Conservation (phyloP, 1,139 yeast species). For the Protomyces lactucae-debilis region DNA sequence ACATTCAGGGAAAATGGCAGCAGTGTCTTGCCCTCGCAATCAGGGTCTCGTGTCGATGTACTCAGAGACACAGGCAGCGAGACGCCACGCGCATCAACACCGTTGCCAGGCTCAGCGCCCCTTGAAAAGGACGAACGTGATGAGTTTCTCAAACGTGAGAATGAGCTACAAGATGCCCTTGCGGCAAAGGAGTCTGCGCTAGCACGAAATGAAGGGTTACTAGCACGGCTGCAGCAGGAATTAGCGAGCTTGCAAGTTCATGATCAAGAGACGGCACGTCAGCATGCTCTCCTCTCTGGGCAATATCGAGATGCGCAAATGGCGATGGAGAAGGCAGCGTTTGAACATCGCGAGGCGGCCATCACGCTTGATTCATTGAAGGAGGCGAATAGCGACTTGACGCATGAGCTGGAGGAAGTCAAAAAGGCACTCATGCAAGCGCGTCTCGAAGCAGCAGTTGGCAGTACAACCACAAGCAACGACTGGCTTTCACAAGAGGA, state of each 20-base stretch:
- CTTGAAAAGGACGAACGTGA: constrained; percentile 34
- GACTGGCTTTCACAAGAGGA: constrained; percentile 20
- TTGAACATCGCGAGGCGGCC: constrained; percentile 38
- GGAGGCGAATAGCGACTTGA: constrained; percentile 37
- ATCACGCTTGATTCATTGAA: constrained; percentile 36
- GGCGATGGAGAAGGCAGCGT: constrained; percentile 37
- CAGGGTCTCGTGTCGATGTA: constrained; percentile 21
- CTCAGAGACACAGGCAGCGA: constrained; percentile 11
- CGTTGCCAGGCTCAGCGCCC: constrained; percentile 8
- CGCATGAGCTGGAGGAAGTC: constrained; percentile 34
- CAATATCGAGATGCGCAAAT: constrained; percentile 33
- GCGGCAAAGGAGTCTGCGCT: constrained; percentile 38
- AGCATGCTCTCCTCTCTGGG: constrained; percentile 26
- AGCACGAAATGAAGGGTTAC: constrained; percentile 32
- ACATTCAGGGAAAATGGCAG: constrained; percentile 29
- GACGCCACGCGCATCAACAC: constrained; percentile 27
- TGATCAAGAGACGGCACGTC: constrained; percentile 35
- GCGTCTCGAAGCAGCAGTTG: constrained; percentile 17
- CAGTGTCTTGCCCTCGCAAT: not conserved
- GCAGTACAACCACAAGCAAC: constrained; percentile 17
- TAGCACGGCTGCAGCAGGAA: constrained; percentile 28
- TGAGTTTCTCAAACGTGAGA: constrained; percentile 39
- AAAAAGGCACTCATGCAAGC: constrained; percentile 31
- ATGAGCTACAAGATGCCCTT: constrained; percentile 40
- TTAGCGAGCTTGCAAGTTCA: constrained; percentile 31